Base-by-base conservation (phyloP, 805 yeast genomes). In the Peterozyma toletana region DNA sequence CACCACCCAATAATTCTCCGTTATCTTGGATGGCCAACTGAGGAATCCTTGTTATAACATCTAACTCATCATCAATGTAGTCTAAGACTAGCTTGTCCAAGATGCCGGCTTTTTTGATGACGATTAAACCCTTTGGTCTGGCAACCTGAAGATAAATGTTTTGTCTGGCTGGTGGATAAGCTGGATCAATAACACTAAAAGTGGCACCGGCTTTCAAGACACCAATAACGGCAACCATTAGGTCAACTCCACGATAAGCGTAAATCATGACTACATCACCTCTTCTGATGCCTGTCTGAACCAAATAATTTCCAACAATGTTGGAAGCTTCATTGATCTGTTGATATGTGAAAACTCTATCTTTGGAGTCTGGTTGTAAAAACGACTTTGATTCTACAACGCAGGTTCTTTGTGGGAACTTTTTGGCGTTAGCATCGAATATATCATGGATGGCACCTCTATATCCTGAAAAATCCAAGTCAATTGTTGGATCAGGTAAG, bases 191-290 rank as follows among this genome's bases (percentile, higher is more conserved):
- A 17, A 93, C 99, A 9, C 97, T 90, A 62, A 93, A 93, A 0
- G 99, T 91, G 14, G 96, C 98, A 54, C 99, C 99, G 1, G 99
- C 98, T 67, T 93, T 93, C 60, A 93, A 76, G 16, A 89, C 96
- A 64, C 98, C 99, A 86, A 93, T 83, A 14, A 93, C 97, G 5
- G 98, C 95, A 37, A 95, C 87, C 78, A 93, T 87, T 49, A 93
- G 71, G 60, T 93, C 99, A 7, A 93, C 99, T 54, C 97, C 96
- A 64, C 99, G 80, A 57, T 91, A 87, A 21, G 99, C 96, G 60
- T 93, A 93, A 53, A 95, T 90, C 95, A 90, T 90, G 14, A 93
- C 98, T 14, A 93, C 88, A 61, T 93, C 98, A 45, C 98, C 99
- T 56, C 85, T 73, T 50, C 77, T 70, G 55, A 93, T 83, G 11